These are phyloP conservation scores for Nothophaeocryptopus gaeumannii DNA, from an alignment of 2,329 filamentous ascomycete genomes.

Conservation along the genomic window DNA sequence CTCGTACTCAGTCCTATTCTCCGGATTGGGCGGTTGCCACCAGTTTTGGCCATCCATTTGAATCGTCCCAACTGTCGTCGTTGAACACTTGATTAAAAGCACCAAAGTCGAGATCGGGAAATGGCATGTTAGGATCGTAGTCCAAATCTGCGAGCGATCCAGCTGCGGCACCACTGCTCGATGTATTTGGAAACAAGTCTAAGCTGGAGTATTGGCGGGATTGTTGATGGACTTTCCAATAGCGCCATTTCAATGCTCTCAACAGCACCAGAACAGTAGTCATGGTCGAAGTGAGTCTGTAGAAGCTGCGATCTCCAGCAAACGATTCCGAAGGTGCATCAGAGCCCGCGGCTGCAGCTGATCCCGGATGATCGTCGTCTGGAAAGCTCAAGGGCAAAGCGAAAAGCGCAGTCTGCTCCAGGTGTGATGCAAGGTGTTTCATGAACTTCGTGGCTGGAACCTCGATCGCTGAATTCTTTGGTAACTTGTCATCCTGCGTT, in stretches of 20 bases:
- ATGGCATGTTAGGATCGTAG: conserved; percentile 10
- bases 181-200: no score
- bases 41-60: conserved; percentile 7
- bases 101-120: conserved; percentile 14
- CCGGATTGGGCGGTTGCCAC: conserved; percentile 1
- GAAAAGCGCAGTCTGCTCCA: conserved; percentile 6
- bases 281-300: no score
- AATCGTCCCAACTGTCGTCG: conserved; percentile 15
- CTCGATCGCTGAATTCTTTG: background rate
- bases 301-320: no score
- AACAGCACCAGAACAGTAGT: no score
- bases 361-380: no score
- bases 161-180: background rate
- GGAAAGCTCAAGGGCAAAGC: no score
- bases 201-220: no score
- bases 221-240: no score
- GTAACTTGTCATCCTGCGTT: background rate
- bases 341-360: no score
- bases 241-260: no score
- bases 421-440: conserved; percentile 10
- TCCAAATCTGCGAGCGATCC: conserved; percentile 6
- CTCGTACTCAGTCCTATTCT: no score
- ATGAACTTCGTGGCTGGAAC: conserved; percentile 3
- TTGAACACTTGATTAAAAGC: conserved; percentile 23
- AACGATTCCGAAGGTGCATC: no score